Conservation (phyloP, 768 basidiomycete species). For the Psilocybe azurescens region DNA sequence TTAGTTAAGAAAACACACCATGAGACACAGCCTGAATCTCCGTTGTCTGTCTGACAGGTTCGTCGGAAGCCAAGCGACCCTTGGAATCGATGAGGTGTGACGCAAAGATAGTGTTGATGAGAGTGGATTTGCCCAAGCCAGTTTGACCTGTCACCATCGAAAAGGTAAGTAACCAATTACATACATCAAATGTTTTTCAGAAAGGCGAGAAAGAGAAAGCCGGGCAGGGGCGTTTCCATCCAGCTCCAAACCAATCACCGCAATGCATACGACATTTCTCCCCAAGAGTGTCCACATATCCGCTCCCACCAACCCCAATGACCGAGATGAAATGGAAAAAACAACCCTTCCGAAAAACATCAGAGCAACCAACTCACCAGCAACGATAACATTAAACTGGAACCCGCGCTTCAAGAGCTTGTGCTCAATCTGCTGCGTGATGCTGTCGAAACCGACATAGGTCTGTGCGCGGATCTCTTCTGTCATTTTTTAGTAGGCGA, state of each 20-base stretch:
- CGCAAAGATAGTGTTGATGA: conserved; percentile 99
- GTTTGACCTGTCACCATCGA: conserved; percentile 77
- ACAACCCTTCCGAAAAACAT: background rate
- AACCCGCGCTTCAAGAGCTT: conserved; percentile 99
- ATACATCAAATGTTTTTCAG: background rate
- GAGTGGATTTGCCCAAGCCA: conserved; percentile 96
- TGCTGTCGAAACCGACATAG: conserved; percentile 98
- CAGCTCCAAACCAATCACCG: background rate
- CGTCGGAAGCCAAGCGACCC: conserved; percentile 87
- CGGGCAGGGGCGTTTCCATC: background rate
- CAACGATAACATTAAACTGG: conserved; percentile 99
- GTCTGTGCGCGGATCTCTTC: conserved; percentile 89
- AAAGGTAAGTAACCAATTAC: background rate
- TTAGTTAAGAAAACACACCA: conserved; percentile 57
- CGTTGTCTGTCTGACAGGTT: conserved; percentile 93
- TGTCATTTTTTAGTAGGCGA: conserved; percentile 20
- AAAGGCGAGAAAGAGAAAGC: background rate
- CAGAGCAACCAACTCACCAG: conserved; percentile 61
- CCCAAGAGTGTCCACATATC: background rate
- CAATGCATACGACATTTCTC: background rate
- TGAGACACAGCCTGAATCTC: conserved; percentile 96
- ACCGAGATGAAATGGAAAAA: too few species aligned
- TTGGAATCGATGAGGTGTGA: conserved; percentile 98
- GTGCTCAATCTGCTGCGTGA: conserved; percentile 97
- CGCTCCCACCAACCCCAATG: background rate